Percentiles rank a stretch among this genome's conserved stretches.
Evolutionary conservation across 2,329 filamentous ascomycete species (phyloP).

Genomic region (Tolypocladium sp.): DNA sequence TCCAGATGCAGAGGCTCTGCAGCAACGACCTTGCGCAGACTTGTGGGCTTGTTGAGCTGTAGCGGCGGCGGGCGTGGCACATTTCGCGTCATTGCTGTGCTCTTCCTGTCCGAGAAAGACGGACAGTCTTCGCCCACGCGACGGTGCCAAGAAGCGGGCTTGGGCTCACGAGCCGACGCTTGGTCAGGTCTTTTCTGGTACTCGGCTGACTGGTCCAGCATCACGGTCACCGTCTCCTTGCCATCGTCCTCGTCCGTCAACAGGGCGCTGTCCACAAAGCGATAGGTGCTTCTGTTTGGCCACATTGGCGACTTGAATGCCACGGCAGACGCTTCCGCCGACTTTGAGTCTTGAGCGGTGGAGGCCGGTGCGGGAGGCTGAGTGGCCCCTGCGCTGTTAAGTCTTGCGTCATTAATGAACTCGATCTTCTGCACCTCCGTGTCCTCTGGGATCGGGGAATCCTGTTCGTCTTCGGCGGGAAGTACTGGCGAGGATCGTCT

Average conservation of each 20-base stretch:
- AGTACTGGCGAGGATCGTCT: slow-evolving; percentile 43
- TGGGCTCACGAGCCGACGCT: slow-evolving; percentile 5
- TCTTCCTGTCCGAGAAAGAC: slow-evolving; percentile 46
- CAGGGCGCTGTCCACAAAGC: background rate
- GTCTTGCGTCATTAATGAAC: background rate
- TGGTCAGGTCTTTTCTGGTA: slow-evolving; percentile 5
- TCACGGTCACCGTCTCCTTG: slow-evolving; percentile 31
- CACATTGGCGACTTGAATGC: background rate
- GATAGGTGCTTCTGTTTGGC: background rate
- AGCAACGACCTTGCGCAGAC: slow-evolving; percentile 34
- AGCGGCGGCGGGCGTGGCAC: slow-evolving; percentile 49
- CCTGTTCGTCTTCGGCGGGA: slow-evolving; percentile 16
- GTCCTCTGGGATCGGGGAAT: background rate
- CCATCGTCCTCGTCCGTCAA: slow-evolving; percentile 14
- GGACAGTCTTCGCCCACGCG: slow-evolving; percentile 50
- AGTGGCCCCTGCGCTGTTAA: background rate
- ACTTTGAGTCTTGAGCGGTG: background rate
- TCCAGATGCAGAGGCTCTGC: slow-evolving; percentile 44
- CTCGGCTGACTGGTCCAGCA: slow-evolving; percentile 27
- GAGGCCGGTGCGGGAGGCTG: background rate
- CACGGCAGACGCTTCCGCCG: background rate
- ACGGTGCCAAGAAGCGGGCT: slow-evolving; percentile 35
- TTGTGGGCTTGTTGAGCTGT: slow-evolving; percentile 32
- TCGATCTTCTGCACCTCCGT: background rate
- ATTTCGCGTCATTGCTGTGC: slow-evolving; percentile 35